Evolutionary conservation across 2,329 filamentous ascomycete genomes (phyloP).

Genomic region (Xylaria sp.): DNA sequence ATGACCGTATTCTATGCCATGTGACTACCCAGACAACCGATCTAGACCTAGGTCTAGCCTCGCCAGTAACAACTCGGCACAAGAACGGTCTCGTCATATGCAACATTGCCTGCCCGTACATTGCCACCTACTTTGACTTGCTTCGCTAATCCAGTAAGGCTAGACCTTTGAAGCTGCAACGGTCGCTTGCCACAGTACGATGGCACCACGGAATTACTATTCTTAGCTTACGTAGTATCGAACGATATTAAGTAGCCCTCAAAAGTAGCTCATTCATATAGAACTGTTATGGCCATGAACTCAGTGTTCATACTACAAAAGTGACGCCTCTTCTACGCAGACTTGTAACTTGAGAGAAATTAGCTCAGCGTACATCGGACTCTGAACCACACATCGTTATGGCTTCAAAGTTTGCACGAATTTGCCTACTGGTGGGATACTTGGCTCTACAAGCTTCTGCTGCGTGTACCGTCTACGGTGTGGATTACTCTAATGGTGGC

Average conservation of each 20-base stretch:
- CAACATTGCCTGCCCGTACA: conserved; percentile 7
- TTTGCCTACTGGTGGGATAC: conserved; percentile 33
- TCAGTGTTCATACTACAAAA: conserved; percentile 14
- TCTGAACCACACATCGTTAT: conserved; percentile 26
- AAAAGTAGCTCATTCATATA: background rate
- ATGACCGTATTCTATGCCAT: background rate
- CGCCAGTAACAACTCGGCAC: conserved; percentile 10
- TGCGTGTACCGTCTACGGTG: conserved; percentile 50
- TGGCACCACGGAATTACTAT: conserved; percentile 17
- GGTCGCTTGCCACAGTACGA: conserved; percentile 2
- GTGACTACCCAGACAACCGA: background rate
- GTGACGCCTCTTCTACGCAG: background rate
- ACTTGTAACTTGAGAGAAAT: background rate
- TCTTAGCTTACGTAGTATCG: conserved; percentile 25
- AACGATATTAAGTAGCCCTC: conserved; percentile 16
- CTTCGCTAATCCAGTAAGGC: conserved; percentile 15
- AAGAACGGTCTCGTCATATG: conserved; percentile 6
- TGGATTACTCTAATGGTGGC: conserved; percentile 53
- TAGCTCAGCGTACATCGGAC: background rate
- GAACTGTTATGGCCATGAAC: background rate
- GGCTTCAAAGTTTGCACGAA: conserved; percentile 27
- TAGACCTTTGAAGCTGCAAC: conserved; percentile 21
- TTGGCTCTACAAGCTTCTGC: conserved; percentile 37
- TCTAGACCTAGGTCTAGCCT: conserved; percentile 22
- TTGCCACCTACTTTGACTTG: conserved; percentile 1